Conservation (phyloP, 371 early-diverging fungal species). For the Smittium mucronatum region DNA sequence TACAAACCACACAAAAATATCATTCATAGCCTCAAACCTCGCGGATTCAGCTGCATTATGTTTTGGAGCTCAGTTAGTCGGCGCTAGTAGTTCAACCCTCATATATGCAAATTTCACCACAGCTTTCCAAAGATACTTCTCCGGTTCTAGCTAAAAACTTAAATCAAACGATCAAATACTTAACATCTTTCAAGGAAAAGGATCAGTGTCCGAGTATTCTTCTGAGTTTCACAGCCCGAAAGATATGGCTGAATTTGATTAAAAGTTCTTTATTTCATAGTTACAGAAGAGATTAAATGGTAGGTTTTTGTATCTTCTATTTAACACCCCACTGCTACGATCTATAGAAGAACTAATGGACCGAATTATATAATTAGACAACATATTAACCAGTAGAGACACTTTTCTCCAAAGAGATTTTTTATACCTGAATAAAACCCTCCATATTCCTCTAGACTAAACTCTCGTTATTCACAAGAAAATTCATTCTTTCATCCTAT, state of each 20-base stretch:
- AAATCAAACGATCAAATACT: neutral
- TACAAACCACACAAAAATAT: neutral
- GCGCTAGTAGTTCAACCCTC: neutral
- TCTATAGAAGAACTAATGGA: neutral
- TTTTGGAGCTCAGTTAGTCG: neutral
- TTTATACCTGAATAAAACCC: neutral
- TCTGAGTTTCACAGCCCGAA: neutral
- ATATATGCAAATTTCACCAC: neutral
- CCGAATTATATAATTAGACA: neutral
- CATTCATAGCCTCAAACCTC: neutral
- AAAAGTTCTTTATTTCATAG: neutral
- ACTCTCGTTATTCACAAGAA: no score
- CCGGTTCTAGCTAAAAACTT: neutral
- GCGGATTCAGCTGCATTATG: neutral
- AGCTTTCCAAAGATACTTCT: neutral
- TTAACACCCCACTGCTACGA: neutral
- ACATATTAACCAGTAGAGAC: neutral
- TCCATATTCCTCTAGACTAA: neutral
- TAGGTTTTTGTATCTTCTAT: neutral
- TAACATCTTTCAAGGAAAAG: neutral
- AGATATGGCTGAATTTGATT: neutral
- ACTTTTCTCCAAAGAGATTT: neutral
- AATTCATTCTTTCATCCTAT: neutral
- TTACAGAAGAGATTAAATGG: neutral
- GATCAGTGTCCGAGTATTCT: neutral